A percentile compares a stretch with the other conserved stretches of the same genome.
Conservation (phyloP, 2,329 filamentous ascomycete genomes). For the Pyrenophora graminea region DNA sequence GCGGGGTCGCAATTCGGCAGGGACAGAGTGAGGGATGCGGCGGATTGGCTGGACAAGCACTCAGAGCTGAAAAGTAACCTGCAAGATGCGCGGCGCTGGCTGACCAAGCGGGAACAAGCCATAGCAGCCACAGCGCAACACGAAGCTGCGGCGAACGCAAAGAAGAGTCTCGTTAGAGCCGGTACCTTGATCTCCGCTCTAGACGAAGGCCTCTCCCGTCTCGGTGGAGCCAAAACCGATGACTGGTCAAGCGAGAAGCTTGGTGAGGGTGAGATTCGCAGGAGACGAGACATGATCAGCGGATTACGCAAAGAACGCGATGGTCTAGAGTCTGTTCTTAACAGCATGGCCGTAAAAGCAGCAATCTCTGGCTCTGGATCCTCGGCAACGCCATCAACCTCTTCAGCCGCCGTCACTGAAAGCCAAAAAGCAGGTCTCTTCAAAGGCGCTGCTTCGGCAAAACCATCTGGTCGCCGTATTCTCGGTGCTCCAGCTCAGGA, state of each 20-base stretch:
- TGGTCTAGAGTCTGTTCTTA: slow-evolving; percentile 72
- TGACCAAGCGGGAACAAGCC: slow-evolving; percentile 71
- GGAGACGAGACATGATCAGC: slow-evolving; percentile 71
- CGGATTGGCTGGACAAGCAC: slow-evolving; percentile 77
- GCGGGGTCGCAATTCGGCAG: slow-evolving; percentile 45
- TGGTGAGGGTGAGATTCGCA: slow-evolving; percentile 74
- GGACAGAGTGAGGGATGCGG: slow-evolving; percentile 51
- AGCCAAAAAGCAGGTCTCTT: slow-evolving; percentile 46
- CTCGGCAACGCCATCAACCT: slow-evolving; percentile 32
- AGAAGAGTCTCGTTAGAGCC: slow-evolving; percentile 71
- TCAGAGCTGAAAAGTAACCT: slow-evolving; percentile 72
- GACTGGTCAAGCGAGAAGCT: slow-evolving; percentile 55
- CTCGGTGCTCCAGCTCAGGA: slow-evolving; percentile 74
- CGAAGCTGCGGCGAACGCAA: slow-evolving; percentile 74
- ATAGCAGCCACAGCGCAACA: slow-evolving; percentile 63
- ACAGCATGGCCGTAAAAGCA: slow-evolving; percentile 61
- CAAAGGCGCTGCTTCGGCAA: slow-evolving; percentile 25
- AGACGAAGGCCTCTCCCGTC: slow-evolving; percentile 63
- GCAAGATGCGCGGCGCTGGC: slow-evolving; percentile 66
- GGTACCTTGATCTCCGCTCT: slow-evolving; percentile 66
- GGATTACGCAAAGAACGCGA: slow-evolving; percentile 75
- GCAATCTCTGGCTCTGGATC: slow-evolving; percentile 50
- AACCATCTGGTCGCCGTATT: slow-evolving; percentile 61
- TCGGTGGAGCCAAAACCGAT: slow-evolving; percentile 42
- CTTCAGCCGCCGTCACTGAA: slow-evolving; percentile 40